These are phyloP conservation scores for Colletotrichum melonis DNA, from an alignment of 2,329 filamentous ascomycete genomes.

Conservation along the genomic window DNA sequence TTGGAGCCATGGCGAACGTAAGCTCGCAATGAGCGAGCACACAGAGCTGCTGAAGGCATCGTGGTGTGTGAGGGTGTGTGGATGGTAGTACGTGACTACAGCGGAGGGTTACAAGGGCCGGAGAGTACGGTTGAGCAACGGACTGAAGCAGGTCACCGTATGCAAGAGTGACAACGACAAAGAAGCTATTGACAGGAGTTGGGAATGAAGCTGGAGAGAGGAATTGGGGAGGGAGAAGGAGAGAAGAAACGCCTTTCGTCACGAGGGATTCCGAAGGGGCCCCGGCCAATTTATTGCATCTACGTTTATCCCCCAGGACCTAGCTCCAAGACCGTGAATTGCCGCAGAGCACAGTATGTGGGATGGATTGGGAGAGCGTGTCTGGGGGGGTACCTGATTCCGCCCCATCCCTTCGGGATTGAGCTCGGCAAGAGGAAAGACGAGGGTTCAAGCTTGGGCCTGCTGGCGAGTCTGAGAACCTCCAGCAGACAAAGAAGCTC, in stretches of 20 bases:
- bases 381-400: constrained; percentile 21
- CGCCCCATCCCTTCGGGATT: constrained; percentile 36
- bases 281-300: constrained; percentile 31
- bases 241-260: not conserved
- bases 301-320: constrained; percentile 1
- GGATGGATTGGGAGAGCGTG: not conserved
- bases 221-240: not conserved
- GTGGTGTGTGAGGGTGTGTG: constrained; percentile 34
- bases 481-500: too few species aligned
- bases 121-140: not conserved
- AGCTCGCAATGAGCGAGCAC: constrained; percentile 62
- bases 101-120: not conserved
- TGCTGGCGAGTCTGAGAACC: constrained; percentile 2
- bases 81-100: not conserved
- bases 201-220: not conserved
- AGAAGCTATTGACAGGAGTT: not conserved
- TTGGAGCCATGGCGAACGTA: constrained; percentile 66
- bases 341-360: constrained; percentile 9
- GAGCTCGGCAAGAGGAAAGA: constrained; percentile 30
- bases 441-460: constrained; percentile 19
- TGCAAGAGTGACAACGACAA: not conserved
- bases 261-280: constrained; percentile 6
- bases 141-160: not conserved
- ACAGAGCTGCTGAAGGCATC: constrained; percentile 64
- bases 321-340: constrained; percentile 29